Conservation (phyloP, 192 early-diverging fungal species). For the Coemansia nantahalensis region DNA sequence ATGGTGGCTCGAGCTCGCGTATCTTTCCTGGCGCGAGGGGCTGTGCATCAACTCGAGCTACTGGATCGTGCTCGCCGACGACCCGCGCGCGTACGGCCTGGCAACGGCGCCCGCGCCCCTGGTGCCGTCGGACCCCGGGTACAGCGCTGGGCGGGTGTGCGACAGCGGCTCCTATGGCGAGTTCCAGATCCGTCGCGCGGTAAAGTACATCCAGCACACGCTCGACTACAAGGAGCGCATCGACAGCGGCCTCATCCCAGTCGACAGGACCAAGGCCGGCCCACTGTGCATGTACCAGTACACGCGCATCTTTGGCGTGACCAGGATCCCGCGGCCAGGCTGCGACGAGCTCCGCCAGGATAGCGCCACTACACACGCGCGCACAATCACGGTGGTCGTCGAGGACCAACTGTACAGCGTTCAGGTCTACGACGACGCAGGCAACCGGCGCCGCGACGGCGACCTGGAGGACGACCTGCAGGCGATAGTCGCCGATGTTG, state of each 20-base stretch:
- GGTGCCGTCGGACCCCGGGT: conserved; percentile 4
- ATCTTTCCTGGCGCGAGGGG: conserved; percentile 78
- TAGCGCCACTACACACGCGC: conserved; percentile 6
- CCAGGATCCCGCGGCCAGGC: conserved; percentile 73
- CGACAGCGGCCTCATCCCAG: conserved; percentile 55
- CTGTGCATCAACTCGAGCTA: conserved; percentile 88
- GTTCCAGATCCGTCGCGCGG: conserved; percentile 80
- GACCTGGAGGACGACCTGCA: conserved; percentile 73
- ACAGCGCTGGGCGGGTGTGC: conserved; percentile 2
- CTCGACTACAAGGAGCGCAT: conserved; percentile 77
- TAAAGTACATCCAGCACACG: conserved; percentile 60
- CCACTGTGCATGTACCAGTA: conserved; percentile 89
- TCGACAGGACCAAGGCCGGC: conserved; percentile 65
- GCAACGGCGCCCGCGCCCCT: conserved; percentile 24
- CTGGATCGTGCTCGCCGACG: conserved; percentile 71
- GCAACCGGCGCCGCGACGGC: conserved; percentile 56
- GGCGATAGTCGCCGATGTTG: conserved; percentile 57
- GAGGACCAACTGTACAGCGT: conserved; percentile 80
- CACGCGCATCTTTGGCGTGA: conserved; percentile 70
- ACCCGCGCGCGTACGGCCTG: conserved; percentile 55
- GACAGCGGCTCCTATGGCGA: conserved; percentile 59
- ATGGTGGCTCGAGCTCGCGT: conserved; percentile 71
- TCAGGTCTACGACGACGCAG: conserved; percentile 58
- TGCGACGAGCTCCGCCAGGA: conserved; percentile 65
- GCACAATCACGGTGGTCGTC: conserved; percentile 63